Base-by-base conservation (phyloP, 2,329 filamentous ascomycete species). In the Mycosphaerella sp. region DNA sequence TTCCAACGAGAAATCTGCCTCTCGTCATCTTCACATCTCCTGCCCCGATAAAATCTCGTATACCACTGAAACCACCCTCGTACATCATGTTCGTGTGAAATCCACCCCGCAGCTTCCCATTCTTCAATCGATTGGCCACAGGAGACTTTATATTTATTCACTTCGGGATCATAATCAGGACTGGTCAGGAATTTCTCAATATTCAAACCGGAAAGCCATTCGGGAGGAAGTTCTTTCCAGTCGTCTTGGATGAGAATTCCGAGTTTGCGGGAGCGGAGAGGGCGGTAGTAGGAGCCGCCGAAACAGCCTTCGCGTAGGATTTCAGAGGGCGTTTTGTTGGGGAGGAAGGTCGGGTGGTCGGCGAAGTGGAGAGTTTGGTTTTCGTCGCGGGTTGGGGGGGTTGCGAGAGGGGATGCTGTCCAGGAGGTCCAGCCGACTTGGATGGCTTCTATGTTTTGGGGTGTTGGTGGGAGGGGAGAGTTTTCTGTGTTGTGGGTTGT, bases 41-140 rank as follows among this genome's bases (percentile, higher is more conserved):
- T 61, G 0, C 78, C 78, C 21, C 69, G 69, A 65, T 74, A 80
- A 63, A 80, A 80, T 0, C 77, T 72, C 46, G 73, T 74, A 62
- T 80, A 80, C 78, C 78, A 80, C 61, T 80, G 78, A 59, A 80
- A 80, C 78, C 77, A 81, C 5, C 78, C 78, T 44, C 79, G 64
- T 1, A 79, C 74, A 62, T 81, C 78, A 50, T 74, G 73, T 23
- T 71, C 69, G 57, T 79, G 78, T n/a, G 70, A 69, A 45, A 81
- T 80, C 78, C 78, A 81, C 0, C 79, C 78, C 3, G 71, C 71
- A 0, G 74, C 75, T 61, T 81, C 78, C 78, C 78, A 80, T 57
- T 78, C 73, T 60, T 80, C 77, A 43, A 80, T 80, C 12, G 66
- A 73, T 65, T 80, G 78, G 4, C 78, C 78, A 59, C 77, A 79